Evolutionary conservation across 768 basidiomycete species (phyloP).

Genomic region (Tremella yokohamensis): DNA sequence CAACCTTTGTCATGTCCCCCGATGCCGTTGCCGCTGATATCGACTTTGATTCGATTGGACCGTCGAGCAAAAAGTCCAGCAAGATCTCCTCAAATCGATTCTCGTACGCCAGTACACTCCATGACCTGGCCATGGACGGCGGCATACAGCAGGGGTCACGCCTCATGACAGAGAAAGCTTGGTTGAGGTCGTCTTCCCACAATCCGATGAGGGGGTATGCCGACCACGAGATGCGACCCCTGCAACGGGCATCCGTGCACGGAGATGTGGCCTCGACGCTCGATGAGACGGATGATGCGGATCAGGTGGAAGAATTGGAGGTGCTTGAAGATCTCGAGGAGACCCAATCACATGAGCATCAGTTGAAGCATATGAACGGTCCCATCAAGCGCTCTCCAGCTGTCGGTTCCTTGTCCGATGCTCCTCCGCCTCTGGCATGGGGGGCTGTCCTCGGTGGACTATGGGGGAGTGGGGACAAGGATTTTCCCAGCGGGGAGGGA

Average conservation of each 20-base stretch:
- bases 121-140: constrained; percentile 32
- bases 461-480: not conserved
- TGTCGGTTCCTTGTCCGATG: not conserved
- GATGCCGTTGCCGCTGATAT: not conserved
- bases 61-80: not conserved
- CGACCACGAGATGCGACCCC: constrained; percentile 9
- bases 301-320: constrained; percentile 1
- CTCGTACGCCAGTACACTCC: constrained; percentile 35
- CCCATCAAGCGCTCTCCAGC: not conserved
- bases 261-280: not conserved
- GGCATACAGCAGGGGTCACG: constrained; percentile 17
- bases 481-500: constrained; percentile 1
- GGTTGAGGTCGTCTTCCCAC: constrained; percentile 22
- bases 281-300: not conserved
- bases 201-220: constrained; percentile 8
- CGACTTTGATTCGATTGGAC: too few relatives aligned
- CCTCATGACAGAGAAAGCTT: constrained; percentile 34
- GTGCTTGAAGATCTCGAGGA: not conserved
- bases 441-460: not conserved
- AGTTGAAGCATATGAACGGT: not conserved
- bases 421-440: not conserved
- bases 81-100: constrained; percentile 13
- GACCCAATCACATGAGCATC: not conserved
- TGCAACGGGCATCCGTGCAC: constrained; percentile 1
- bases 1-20: not conserved